Evolutionary conservation across 1,284 basidiomycete genomes (phyloP).

Genomic region (Anthracocystis walkeri): DNA sequence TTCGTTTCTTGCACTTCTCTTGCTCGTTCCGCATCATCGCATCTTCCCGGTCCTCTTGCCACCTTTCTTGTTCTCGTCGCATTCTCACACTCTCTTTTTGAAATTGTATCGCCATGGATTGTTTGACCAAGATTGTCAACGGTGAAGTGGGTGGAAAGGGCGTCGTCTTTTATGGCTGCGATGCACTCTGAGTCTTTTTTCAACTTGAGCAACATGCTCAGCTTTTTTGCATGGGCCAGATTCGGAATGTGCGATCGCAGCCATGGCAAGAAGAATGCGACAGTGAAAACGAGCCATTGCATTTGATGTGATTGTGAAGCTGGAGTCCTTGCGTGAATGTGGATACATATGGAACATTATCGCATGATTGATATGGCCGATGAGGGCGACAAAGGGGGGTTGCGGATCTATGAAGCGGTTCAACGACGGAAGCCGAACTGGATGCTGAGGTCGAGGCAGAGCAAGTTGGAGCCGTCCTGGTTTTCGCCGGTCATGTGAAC

Average conservation of each 20-base stretch:
- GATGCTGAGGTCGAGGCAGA: slow-evolving; percentile 82
- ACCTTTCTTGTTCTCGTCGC: neutral
- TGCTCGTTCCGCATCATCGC: slow-evolving; percentile 16
- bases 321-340: slow-evolving; percentile 2
- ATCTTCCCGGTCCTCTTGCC: neutral
- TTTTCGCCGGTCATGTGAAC: slow-evolving; percentile 82
- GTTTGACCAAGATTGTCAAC: neutral
- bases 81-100: neutral
- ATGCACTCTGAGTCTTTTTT: neutral
- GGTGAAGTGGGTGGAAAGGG: neutral
- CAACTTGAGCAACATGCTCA: neutral
- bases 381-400: neutral
- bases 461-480: slow-evolving; percentile 80
- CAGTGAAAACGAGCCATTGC: neutral
- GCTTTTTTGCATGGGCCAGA: neutral
- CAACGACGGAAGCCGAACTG: slow-evolving; percentile 70
- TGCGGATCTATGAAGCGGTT: neutral
- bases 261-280: neutral
- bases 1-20: slow-evolving; percentile 6
- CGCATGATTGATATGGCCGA: neutral
- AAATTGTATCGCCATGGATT: slow-evolving; percentile 3
- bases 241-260: neutral
- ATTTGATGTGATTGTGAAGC: slow-evolving; percentile 2
- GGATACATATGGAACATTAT: neutral
- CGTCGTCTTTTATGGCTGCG: neutral